A percentile compares a stretch with the other conserved stretches of the same genome.
Conservation (phyloP, 495 filamentous ascomycete species). For the Neurospora tetraspora region DNA sequence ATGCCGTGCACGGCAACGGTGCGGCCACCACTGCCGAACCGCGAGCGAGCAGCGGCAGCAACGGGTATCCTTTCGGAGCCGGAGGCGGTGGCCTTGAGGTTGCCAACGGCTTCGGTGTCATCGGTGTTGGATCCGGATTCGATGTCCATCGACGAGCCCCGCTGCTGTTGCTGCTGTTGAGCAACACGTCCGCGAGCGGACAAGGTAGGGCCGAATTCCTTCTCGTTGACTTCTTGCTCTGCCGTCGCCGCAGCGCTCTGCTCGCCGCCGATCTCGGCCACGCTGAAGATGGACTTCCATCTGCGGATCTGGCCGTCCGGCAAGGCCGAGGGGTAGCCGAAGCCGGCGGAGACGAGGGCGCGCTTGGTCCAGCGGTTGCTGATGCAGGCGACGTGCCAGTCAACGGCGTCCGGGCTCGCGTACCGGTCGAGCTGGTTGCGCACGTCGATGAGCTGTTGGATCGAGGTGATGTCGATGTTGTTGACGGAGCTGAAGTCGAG, state of each 20-base stretch:
- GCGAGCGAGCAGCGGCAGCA: background rate
- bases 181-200: background rate
- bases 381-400: constrained; percentile 94
- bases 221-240: constrained; percentile 49
- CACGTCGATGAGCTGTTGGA: constrained; percentile 93
- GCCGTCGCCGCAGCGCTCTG: constrained; percentile 52
- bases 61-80: background rate
- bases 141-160: background rate
- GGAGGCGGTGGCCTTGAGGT: background rate
- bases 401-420: constrained; percentile 69
- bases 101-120: background rate
- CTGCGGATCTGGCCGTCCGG: constrained; percentile 45
- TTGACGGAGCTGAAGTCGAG: constrained; percentile 95
- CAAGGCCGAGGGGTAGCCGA: constrained; percentile 64
- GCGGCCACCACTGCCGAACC: constrained; percentile 2
- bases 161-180: background rate
- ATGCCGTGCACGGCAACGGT: constrained; percentile 68
- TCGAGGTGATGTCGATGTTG: constrained; percentile 88
- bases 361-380: constrained; percentile 98
- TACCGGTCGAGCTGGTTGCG: constrained; percentile 95
- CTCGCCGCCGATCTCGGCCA: constrained; percentile 75
- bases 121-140: background rate
- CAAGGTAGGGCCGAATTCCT: constrained; percentile 25
- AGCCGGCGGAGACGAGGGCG: constrained; percentile 82
- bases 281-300: constrained; percentile 95